These are phyloP conservation scores for Phytophthora multivora DNA, from an alignment of 352 stramenopile species.

Conservation along the genomic window DNA sequence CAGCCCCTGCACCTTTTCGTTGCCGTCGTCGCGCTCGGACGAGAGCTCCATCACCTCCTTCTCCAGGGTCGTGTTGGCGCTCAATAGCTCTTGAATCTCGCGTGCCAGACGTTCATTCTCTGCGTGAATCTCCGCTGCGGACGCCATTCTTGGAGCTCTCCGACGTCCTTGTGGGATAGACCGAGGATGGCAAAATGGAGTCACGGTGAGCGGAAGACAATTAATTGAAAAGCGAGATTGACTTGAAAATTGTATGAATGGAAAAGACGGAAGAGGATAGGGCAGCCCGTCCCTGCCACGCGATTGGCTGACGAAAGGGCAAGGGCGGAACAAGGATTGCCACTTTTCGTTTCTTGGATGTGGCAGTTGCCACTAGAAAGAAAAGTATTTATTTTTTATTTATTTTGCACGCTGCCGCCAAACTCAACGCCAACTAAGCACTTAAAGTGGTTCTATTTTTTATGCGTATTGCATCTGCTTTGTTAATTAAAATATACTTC, in stretches of 20 bases:
- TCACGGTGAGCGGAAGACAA: not conserved
- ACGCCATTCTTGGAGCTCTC: conserved; percentile 25
- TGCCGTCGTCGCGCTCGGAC: conserved; percentile 50
- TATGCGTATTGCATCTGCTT: no score
- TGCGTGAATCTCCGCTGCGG: conserved; percentile 42
- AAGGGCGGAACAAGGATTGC: conserved; percentile 5
- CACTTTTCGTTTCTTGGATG: not conserved
- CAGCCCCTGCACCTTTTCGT: conserved; percentile 49
- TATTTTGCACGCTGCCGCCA: no score
- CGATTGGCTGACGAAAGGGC: conserved; percentile 7
- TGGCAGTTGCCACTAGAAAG: not conserved
- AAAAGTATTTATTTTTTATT: no score
- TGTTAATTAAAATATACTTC: no score
- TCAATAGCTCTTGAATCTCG: conserved; percentile 64
- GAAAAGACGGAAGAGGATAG: conserved; percentile 5
- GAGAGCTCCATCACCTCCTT: conserved; percentile 60
- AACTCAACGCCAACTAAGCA: no score
- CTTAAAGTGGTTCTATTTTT: no score
- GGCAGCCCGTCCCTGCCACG: conserved; percentile 1
- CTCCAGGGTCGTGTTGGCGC: conserved; percentile 69
- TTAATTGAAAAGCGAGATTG: conserved; percentile 4
- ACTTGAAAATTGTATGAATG: conserved; percentile 10
- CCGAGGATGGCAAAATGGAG: conserved; percentile 13
- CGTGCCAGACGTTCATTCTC: conserved; percentile 62
- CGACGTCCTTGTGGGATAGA: conserved; percentile 6